Conservation (phyloP, 345 rosid genomes). For the Barbarea vulgaris region DNA sequence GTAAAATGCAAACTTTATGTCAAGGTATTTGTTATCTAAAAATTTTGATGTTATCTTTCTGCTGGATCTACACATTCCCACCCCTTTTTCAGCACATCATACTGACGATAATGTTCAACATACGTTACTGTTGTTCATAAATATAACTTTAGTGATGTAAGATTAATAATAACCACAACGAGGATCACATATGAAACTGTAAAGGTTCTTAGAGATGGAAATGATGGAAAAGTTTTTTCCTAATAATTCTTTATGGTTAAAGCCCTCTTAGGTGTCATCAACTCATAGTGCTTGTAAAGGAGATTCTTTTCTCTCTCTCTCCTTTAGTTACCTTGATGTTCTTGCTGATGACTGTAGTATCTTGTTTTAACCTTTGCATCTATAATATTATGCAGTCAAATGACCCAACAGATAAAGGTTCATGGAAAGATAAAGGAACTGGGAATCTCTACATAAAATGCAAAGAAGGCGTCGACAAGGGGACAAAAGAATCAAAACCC, state of each 20-base stretch:
- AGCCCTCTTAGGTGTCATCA: not conserved
- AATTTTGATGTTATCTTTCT: not conserved
- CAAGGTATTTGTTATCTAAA: constrained; percentile 55
- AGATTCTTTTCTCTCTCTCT: not conserved
- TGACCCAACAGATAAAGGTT: constrained; percentile 74
- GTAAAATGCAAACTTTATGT: constrained; percentile 97
- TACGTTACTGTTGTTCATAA: not conserved
- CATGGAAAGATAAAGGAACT: constrained; percentile 96
- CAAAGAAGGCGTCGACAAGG: constrained; percentile 81
- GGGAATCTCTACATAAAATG: constrained; percentile 91
- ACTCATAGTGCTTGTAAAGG: not conserved
- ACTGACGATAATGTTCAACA: not conserved
- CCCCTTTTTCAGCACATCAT: constrained; percentile 1
- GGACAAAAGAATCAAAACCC: constrained; percentile 87
- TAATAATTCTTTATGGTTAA: not conserved
- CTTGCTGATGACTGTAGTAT: not conserved
- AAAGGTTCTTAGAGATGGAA: not conserved
- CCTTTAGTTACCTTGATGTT: constrained; percentile 1
- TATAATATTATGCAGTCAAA: constrained; percentile 53
- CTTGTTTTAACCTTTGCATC: not conserved
- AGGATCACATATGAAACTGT: not conserved
- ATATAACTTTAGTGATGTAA: not conserved
- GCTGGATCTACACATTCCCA: not conserved
- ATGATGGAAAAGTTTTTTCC: not conserved
- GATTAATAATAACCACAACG: not conserved